Conservation (phyloP, 2,329 filamentous ascomycete species). For the Diaporthe eres region DNA sequence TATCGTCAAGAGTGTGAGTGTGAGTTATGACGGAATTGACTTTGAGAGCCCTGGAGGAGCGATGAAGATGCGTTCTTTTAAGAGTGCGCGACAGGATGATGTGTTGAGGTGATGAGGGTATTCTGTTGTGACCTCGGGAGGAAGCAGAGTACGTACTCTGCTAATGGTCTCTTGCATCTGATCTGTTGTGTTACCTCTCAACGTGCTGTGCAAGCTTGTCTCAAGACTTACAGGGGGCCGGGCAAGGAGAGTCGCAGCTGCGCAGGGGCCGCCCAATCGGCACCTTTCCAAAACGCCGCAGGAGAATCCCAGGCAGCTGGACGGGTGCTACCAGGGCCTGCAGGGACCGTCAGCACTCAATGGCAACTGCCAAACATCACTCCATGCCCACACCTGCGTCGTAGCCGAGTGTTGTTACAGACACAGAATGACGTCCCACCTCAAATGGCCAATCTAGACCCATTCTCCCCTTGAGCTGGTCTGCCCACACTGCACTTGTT, state of each 20-base stretch:
- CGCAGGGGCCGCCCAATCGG: conserved; percentile 31
- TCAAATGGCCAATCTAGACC: background rate
- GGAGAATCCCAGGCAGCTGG: background rate
- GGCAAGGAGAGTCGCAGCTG: conserved; percentile 2
- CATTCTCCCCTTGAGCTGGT: background rate
- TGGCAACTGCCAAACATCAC: background rate
- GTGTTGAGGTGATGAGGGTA: conserved; percentile 3
- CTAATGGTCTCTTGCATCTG: background rate
- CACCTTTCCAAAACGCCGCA: conserved; percentile 29
- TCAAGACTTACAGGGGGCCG: conserved; percentile 8
- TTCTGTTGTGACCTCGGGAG: background rate
- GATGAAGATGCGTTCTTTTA: background rate
- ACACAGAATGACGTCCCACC: conserved; percentile 12
- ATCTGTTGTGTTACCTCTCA: background rate
- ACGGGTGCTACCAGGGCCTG: background rate
- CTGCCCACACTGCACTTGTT: background rate
- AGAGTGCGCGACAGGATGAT: background rate
- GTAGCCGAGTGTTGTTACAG: background rate
- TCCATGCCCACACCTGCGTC: background rate
- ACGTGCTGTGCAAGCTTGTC: conserved; percentile 17
- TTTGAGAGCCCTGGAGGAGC: background rate
- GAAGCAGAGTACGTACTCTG: background rate
- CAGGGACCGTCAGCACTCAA: background rate
- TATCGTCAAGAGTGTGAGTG: background rate
- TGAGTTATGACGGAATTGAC: background rate